Base-by-base conservation (phyloP, 306 rosid species). In the Luffa acutangula region DNA sequence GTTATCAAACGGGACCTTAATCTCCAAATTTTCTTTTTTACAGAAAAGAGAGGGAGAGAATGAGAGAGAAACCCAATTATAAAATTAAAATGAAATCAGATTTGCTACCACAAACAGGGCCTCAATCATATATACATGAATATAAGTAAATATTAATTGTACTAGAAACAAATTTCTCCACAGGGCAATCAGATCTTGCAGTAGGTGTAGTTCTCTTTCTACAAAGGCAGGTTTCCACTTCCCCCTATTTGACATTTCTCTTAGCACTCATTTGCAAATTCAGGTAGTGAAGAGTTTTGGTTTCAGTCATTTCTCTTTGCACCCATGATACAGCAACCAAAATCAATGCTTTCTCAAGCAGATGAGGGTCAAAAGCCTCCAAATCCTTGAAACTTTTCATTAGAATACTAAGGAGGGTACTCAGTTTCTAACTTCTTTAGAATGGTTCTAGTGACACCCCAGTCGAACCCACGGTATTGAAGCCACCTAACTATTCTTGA, bases 401-500 rank as follows among this genome's bases (percentile, higher is more conserved):
- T 21, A 43, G 4, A 36, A 37, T 56, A 18, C 51, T 86, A 86
- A 65, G 91, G 83, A 81, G 88, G 87, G 82, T 82, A 56, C 78
- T 86, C 80, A 5, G 82, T 80, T 34, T 91, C 93, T 69, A 93
- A 75, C 85, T 89, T 93, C 81, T 88, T 90, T 58, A 93, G 53
- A 60, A 91, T 70, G 82, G 67, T 41, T 81, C 83, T 82, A 79
- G 88, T 88, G 83, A 90, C 90, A 81, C 71, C 90, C 97, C 98
- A 93, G 81, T 81, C 82, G 75, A 91, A 91, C 13, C 95, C 95
- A 25, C 93, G 93, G 73, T 93, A 93, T 66, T 88, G 94, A 84
- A 91, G 98, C 98, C 98, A 93, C 70, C 87, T 74, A 41, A 90
- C 79, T 31, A 93, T 87, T 87, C 98, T 84, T 34, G 89, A 56